Base-by-base conservation (phyloP, 2,329 filamentous ascomycete species). In the Helminthosporium solani region DNA sequence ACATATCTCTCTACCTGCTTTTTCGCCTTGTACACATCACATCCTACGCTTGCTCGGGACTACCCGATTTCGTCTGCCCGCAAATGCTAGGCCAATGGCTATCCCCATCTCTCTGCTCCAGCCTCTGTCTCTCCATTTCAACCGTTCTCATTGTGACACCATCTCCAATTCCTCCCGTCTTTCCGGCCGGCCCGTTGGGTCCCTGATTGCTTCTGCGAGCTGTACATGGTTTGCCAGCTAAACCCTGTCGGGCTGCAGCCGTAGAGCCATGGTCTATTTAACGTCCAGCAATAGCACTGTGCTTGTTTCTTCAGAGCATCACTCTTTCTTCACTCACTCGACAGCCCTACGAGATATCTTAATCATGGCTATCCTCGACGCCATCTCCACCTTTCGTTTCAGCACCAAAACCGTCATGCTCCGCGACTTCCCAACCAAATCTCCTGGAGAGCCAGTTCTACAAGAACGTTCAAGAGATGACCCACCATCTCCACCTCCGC, bases 401-500 rank as follows among this genome's bases (percentile, higher is more conserved):
- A 34, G 15, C 34, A 14, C n/a, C 18, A 18, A n/a, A 14, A 35
- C 34, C 15, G n/a, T 8, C 14, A 23, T 12, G 14, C 6, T 14
- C 14, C 28, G 12, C 28, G 5, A 8, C 14, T 31, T 12, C 14
- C 28, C 7, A 7, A 31, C 12, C 28, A 12, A 12, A 5, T 31
- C 28, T 12, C 7, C 6, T 14, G 35, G 7, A 2, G n/a, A 19
- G 27, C 15, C 46, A 16, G 21, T 45, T 19, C 50, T 52, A 27
- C 56, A 57, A 40, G 46, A 61, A 20, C 38, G 46, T 21, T 70
- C 67, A 42, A 63, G 65, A 53, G 66, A 67, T 18, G 70, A 72
- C 31, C 66, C 70, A 8, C 70, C 68, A 23, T 70, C 70, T 21
- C 70, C 70, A 21, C 70, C 70, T 20, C 67, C 68, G 25, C 68